Evolutionary conservation across 768 basidiomycete genomes (phyloP).

Genomic region (Pleurotus tuber-regium): DNA sequence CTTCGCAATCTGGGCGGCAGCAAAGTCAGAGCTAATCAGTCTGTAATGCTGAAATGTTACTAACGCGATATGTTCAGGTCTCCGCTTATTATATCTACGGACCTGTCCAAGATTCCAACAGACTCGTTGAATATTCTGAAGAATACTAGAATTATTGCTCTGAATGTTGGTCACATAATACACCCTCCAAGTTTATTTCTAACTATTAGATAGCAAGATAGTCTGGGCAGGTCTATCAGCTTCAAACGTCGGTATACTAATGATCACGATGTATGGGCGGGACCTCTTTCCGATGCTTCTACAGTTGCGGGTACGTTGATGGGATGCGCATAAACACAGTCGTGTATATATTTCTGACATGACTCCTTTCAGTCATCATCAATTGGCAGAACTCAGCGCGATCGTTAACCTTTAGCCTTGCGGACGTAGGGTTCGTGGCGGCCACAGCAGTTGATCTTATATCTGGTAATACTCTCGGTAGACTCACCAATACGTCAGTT

Average conservation of each 20-base stretch:
- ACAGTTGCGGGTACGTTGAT: conserved; percentile 39
- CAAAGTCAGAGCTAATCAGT: conserved; percentile 29
- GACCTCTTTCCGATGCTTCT: conserved; percentile 45
- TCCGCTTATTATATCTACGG: conserved; percentile 43
- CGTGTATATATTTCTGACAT: not conserved
- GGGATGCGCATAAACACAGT: too few relatives aligned
- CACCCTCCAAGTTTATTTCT: not conserved
- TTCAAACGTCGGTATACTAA: conserved; percentile 48
- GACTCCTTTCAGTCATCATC: conserved; percentile 33
- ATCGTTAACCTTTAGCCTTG: conserved; percentile 37
- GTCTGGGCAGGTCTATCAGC: conserved; percentile 39
- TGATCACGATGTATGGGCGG: conserved; percentile 48
- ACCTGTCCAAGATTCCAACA: conserved; percentile 32
- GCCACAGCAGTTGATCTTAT: conserved; percentile 39
- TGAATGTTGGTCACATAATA: conserved; percentile 32
- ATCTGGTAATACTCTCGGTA: conserved; percentile 35
- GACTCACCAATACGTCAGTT: conserved; percentile 30
- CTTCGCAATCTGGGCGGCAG: conserved; percentile 53
- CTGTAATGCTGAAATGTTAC: not conserved
- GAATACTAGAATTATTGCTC: conserved; percentile 39
- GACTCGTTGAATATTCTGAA: conserved; percentile 36
- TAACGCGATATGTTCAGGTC: conserved; percentile 23
- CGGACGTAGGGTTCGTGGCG: conserved; percentile 40
- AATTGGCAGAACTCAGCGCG: conserved; percentile 40
- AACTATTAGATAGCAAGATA: conserved; percentile 36